Conservation (phyloP, 805 yeast genomes). For the Saccharomycopsis fermentans region DNA sequence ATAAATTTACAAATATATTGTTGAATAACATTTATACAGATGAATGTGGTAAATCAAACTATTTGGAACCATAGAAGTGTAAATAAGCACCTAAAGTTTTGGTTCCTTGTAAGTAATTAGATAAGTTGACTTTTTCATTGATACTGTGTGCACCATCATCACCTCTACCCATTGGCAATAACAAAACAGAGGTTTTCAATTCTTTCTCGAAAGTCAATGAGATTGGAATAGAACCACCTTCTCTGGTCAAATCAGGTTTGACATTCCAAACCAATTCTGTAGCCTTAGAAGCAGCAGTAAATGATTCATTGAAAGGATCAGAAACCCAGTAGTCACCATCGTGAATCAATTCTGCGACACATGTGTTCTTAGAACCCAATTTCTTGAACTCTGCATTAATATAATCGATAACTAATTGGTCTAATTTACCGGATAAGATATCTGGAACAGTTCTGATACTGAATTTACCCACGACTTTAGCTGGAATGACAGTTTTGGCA, state of each 20-base stretch:
- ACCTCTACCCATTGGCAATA: conserved; percentile 97
- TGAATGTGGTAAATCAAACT: conserved; percentile 8
- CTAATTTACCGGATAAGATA: conserved; percentile 71
- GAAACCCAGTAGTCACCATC: conserved; percentile 96
- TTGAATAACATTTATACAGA: neutral
- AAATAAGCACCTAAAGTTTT: conserved; percentile 90
- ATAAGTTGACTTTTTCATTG: conserved; percentile 83
- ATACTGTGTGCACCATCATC: conserved; percentile 99
- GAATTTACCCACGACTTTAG: conserved; percentile 88
- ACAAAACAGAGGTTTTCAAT: conserved; percentile 73
- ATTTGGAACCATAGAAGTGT: conserved; percentile 60
- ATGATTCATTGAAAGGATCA: conserved; percentile 85
- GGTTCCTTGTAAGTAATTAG: conserved; percentile 87
- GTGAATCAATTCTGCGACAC: conserved; percentile 69
- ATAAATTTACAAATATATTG: neutral
- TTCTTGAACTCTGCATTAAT: conserved; percentile 54
- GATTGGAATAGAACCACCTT: conserved; percentile 98
- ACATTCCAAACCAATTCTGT: conserved; percentile 91
- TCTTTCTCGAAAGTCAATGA: conserved; percentile 87
- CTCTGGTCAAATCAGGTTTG: conserved; percentile 95
- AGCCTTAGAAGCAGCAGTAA: conserved; percentile 90
- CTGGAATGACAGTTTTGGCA: conserved; percentile 97
- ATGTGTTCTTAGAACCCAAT: conserved; percentile 67
- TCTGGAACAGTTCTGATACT: conserved; percentile 96
- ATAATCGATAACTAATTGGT: conserved; percentile 64